phyloP scores from a whole-genome alignment of 2,329 filamentous ascomycete species.

The Aspergillus neotritici region DNA sequence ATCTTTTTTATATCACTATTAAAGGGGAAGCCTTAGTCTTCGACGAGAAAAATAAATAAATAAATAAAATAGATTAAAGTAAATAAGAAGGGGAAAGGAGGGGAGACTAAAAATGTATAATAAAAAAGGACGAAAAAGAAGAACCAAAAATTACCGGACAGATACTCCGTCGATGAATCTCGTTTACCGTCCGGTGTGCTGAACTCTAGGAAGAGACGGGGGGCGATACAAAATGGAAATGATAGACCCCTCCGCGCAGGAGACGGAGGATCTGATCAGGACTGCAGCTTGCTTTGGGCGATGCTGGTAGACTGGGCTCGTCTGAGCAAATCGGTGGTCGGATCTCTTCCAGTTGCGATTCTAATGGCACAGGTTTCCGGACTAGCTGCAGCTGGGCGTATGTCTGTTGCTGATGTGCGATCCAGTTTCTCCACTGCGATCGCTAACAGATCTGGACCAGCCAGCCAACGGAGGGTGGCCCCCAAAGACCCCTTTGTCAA shows the following conservation, averaged over 20 bases:
- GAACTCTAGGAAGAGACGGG: neutral
- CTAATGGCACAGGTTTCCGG: conserved; percentile 11
- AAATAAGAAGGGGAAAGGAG: no score
- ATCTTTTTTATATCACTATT: conserved; percentile 7
- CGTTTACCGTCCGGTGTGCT: neutral
- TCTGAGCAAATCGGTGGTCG: conserved; percentile 10
- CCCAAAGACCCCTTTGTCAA: no score
- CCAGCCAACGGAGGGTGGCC: neutral
- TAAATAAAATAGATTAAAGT: no score
- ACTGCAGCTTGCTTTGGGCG: conserved; percentile 12
- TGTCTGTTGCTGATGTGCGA: conserved; percentile 15
- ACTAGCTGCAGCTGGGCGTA: conserved; percentile 11
- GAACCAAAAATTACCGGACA: no score
- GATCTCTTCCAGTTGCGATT: conserved; percentile 17
- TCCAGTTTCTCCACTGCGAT: conserved; percentile 19
- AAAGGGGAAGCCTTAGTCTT: neutral
- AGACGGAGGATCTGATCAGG: conserved; percentile 14
- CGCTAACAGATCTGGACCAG: conserved; percentile 19
- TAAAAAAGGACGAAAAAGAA: no score
- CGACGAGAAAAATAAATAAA: neutral
- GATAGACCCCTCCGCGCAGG: conserved; percentile 12
- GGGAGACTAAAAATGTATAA: no score
- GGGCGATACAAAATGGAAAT: conserved; percentile 2
- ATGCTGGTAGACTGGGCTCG: conserved; percentile 5
- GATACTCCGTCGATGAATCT: no score